Evolutionary conservation across 345 rosid genomes (phyloP).

Genomic region (Populus nigra): DNA sequence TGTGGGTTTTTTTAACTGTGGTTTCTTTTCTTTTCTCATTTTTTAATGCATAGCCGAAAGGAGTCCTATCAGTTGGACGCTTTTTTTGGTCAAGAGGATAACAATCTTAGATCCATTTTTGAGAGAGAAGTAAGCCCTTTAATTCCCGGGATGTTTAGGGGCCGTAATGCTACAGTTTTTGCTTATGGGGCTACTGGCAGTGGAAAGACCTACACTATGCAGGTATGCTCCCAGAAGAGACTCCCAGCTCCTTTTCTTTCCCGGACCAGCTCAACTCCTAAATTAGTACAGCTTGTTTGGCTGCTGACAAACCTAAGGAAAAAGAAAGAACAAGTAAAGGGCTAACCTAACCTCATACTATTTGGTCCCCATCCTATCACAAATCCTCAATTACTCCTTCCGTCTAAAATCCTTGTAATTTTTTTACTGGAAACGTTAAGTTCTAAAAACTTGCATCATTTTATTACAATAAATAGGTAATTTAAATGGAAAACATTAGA

Average conservation of each 20-base stretch:
- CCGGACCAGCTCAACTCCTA: background rate
- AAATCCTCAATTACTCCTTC: too few species aligned
- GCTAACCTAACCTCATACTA: too few species aligned
- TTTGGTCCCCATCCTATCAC: too few species aligned
- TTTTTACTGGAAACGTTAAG: too few species aligned
- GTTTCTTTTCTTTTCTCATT: constrained; percentile 7
- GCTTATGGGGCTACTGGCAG: constrained; percentile 97
- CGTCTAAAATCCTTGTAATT: too few species aligned
- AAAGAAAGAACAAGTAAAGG: background rate
- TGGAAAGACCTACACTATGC: constrained; percentile 94
- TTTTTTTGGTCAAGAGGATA: constrained; percentile 63
- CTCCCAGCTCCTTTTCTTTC: background rate
- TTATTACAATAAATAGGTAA: too few species aligned
- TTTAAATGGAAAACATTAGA: too few species aligned
- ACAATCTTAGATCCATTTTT: constrained; percentile 60
- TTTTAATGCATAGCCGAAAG: constrained; percentile 46
- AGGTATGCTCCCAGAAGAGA: constrained; percentile 36
- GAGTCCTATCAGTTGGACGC: constrained; percentile 79
- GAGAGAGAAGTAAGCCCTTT: constrained; percentile 67
- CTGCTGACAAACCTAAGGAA: background rate
- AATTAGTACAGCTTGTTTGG: background rate
- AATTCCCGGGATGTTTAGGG: constrained; percentile 58
- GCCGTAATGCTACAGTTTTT: constrained; percentile 74
- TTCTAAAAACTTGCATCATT: too few species aligned
- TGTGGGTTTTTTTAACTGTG: background rate